phyloP scores from a whole-genome alignment of 1,139 yeast species.

The Keqinozyma sinolaborantium region DNA sequence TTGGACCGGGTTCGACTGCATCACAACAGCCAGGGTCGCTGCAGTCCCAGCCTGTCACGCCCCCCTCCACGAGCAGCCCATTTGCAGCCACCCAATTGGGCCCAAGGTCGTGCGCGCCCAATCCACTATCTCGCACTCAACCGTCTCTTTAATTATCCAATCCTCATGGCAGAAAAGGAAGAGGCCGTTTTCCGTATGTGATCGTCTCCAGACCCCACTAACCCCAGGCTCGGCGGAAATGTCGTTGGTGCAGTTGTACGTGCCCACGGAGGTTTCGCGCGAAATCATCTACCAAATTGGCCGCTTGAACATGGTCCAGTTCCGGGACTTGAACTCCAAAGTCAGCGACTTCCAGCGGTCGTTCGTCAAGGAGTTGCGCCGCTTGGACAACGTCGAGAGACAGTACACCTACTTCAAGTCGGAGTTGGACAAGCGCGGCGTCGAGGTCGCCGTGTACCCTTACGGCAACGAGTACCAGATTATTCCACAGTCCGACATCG shows the following conservation, averaged over 20 bases:
- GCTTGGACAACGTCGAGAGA: slow-evolving; percentile 65
- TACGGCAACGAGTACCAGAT: slow-evolving; percentile 35
- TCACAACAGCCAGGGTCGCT: too few species aligned
- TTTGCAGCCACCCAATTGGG: too few species aligned
- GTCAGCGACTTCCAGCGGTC: slow-evolving; percentile 71
- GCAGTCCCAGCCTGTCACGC: too few species aligned
- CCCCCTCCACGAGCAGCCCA: too few species aligned
- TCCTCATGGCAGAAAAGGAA: slow-evolving; percentile 28
- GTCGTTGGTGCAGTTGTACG: slow-evolving; percentile 71
- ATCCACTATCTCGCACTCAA: not conserved
- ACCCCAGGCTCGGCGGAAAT: slow-evolving; percentile 66
- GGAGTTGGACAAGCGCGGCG: slow-evolving; percentile 46
- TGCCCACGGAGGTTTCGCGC: slow-evolving; percentile 68
- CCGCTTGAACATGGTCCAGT: slow-evolving; percentile 59
- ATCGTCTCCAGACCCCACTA: slow-evolving; percentile 9
- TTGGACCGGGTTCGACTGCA: too few species aligned
- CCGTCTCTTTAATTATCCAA: not conserved
- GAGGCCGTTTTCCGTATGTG: slow-evolving; percentile 70
- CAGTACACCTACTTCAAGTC: slow-evolving; percentile 52
- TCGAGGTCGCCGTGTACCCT: slow-evolving; percentile 42
- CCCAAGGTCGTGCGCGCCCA: not conserved
- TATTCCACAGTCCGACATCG: slow-evolving; percentile 64
- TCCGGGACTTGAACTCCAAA: slow-evolving; percentile 65
- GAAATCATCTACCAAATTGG: slow-evolving; percentile 66
- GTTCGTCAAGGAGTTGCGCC: slow-evolving; percentile 65